phyloP scores from a whole-genome alignment of 352 stramenopile genomes.

The Phytophthora cryptogea region DNA sequence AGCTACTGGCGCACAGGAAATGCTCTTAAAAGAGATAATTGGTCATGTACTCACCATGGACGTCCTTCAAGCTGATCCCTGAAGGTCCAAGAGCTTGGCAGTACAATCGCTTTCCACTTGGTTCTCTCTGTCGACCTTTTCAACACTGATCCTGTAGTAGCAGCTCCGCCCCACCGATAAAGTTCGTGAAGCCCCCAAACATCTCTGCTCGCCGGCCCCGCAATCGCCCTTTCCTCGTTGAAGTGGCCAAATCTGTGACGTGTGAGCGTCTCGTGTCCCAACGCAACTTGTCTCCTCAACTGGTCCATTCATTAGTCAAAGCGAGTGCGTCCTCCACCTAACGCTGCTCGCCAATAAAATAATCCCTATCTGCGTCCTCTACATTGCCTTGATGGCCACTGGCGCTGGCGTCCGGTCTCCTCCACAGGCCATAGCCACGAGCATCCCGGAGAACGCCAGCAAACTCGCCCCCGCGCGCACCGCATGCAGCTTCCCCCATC shows the following conservation, averaged over 20 bases:
- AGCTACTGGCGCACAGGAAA: background rate
- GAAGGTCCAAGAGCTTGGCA: slow-evolving; percentile 10
- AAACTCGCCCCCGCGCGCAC: slow-evolving; percentile 58
- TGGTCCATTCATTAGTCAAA: slow-evolving; percentile 12
- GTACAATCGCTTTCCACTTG: background rate
- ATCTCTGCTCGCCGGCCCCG: too few relatives aligned
- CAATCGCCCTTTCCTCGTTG: slow-evolving; percentile 16
- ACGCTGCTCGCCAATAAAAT: slow-evolving; percentile 31
- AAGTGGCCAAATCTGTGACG: slow-evolving; percentile 27
- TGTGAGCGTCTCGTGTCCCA: slow-evolving; percentile 17
- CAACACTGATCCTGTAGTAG: slow-evolving; percentile 7
- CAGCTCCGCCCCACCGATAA: background rate
- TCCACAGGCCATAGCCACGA: slow-evolving; percentile 59
- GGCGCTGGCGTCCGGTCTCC: slow-evolving; percentile 27
- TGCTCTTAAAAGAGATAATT: background rate
- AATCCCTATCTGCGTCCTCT: slow-evolving; percentile 18
- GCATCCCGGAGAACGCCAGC: slow-evolving; percentile 60
- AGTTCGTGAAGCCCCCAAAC: background rate
- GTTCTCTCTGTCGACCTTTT: slow-evolving; percentile 8
- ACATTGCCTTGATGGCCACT: slow-evolving; percentile 4
- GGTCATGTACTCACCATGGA: slow-evolving; percentile 25
- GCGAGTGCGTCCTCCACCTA: slow-evolving; percentile 11
- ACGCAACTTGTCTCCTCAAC: background rate
- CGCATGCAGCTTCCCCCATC: slow-evolving; percentile 62
- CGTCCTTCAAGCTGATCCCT: slow-evolving; percentile 3